These are phyloP conservation scores for Hordeum vulgare DNA, from an alignment of 176 grass and related monocot genomes.

Conservation along the genomic window DNA sequence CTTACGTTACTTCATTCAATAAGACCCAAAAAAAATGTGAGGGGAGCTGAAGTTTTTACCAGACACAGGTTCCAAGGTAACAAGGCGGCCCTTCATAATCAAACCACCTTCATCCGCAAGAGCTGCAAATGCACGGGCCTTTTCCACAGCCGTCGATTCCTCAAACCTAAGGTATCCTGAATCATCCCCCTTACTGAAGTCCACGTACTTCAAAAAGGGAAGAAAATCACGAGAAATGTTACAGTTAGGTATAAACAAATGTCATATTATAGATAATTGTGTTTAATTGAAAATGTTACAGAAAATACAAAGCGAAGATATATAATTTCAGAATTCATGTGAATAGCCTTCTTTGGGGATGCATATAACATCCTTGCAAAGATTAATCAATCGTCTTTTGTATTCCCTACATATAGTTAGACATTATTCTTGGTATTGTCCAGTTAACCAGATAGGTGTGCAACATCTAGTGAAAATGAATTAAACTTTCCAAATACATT, in stretches of 20 bases:
- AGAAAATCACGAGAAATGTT: background rate
- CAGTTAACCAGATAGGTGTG: conserved; percentile 6
- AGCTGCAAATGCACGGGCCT: conserved; percentile 69
- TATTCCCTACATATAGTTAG: background rate
- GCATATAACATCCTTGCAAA: background rate
- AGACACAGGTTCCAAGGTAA: conserved; percentile 65
- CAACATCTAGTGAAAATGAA: background rate
- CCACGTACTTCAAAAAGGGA: conserved; percentile 56
- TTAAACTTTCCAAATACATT: conserved; percentile 13
- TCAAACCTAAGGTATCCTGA: conserved; percentile 83
- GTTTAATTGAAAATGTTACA: conserved; percentile 7
- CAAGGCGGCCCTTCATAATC: conserved; percentile 61
- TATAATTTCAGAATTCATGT: background rate
- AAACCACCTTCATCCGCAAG: conserved; percentile 75
- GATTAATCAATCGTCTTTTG: background rate
- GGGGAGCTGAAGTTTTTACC: conserved; percentile 41
- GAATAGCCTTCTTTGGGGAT: background rate
- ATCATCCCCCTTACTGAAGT: conserved; percentile 77
- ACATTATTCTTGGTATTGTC: background rate
- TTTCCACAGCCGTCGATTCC: conserved; percentile 62
- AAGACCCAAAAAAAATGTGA: background rate
- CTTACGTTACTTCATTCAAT: background rate
- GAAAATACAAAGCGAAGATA: background rate
- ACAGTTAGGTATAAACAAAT: background rate
- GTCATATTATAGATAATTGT: background rate